Percentiles rank a stretch among this genome's conserved stretches.
These are phyloP conservation scores for Exserohilum turcica DNA, from an alignment of 2,329 filamentous ascomycete species.

Conservation along the genomic window DNA sequence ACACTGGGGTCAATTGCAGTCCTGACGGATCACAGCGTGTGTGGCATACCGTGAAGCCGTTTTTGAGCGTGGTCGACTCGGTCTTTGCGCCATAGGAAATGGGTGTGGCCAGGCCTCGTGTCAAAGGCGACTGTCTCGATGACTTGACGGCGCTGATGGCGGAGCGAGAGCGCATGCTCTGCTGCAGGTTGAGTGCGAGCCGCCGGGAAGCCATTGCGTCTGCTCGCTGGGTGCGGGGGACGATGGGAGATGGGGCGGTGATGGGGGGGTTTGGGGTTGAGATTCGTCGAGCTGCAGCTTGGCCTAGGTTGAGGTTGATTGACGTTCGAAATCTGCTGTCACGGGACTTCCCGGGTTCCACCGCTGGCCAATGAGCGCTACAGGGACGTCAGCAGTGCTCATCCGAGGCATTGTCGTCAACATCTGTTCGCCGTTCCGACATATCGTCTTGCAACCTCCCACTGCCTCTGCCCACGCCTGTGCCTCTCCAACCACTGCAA, in stretches of 20 bases:
- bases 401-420: slow-evolving; percentile 30
- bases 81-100: slow-evolving; percentile 77
- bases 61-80: slow-evolving; percentile 93
- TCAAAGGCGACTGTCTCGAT: slow-evolving; percentile 64
- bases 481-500: slow-evolving; percentile 35
- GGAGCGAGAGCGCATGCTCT: slow-evolving; percentile 85
- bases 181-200: slow-evolving; percentile 92
- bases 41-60: slow-evolving; percentile 85
- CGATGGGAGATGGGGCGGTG: slow-evolving; percentile 33
- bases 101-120: slow-evolving; percentile 88
- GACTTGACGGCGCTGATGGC: slow-evolving; percentile 73
- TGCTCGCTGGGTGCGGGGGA: slow-evolving; percentile 35
- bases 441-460: slow-evolving; percentile 13
- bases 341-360: slow-evolving; percentile 26
- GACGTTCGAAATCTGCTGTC: slow-evolving; percentile 29
- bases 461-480: slow-evolving; percentile 16
- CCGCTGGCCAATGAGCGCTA: slow-evolving; percentile 25
- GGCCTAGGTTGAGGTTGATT: slow-evolving; percentile 30
- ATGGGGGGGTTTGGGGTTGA: slow-evolving; percentile 34
- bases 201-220: slow-evolving; percentile 88
- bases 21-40: slow-evolving; percentile 15
- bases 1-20: slow-evolving; percentile 42
- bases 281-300: slow-evolving; percentile 33
- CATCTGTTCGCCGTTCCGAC: slow-evolving; percentile 12
- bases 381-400: slow-evolving; percentile 24